Percentiles rank a stretch among this genome's conserved stretches.
phyloP scores from a whole-genome alignment of 805 yeast genomes.

The Yarrowia osloensis region DNA sequence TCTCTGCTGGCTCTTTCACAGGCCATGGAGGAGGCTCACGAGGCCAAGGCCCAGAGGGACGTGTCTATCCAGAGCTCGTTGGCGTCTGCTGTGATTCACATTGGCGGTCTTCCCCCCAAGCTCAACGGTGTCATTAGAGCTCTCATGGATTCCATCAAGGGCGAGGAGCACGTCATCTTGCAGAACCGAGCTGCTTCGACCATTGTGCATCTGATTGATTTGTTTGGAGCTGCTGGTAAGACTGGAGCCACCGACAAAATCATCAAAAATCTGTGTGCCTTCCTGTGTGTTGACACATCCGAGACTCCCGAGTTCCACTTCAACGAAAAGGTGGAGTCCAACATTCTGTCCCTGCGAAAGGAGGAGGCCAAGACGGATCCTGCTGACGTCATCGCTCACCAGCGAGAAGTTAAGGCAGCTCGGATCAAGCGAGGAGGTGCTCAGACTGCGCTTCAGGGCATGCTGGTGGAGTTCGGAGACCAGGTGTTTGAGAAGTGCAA shows the following conservation, averaged over 20 bases:
- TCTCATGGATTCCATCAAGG: conserved; percentile 87
- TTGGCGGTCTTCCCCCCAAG: conserved; percentile 71
- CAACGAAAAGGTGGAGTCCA: conserved; percentile 54
- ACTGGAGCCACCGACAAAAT: conserved; percentile 83
- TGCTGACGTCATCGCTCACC: conserved; percentile 60
- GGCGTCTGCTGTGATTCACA: conserved; percentile 70
- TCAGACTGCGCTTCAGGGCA: conserved; percentile 60
- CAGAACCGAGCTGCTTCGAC: conserved; percentile 74
- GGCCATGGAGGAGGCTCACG: conserved; percentile 69
- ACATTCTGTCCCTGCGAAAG: conserved; percentile 71
- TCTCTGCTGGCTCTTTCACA: conserved; percentile 66
- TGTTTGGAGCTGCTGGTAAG: conserved; percentile 59
- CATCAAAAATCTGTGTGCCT: conserved; percentile 85
- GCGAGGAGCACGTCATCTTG: conserved; percentile 63
- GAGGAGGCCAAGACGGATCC: conserved; percentile 71
- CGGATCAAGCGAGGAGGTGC: conserved; percentile 85
- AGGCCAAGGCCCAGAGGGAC: conserved; percentile 48
- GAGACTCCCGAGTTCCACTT: conserved; percentile 91
- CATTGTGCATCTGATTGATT: conserved; percentile 62
- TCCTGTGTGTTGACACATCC: conserved; percentile 90
- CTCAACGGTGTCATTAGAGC: conserved; percentile 86
- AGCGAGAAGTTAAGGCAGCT: conserved; percentile 69
- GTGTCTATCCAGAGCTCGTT: conserved; percentile 68
- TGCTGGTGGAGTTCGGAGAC: conserved; percentile 56
- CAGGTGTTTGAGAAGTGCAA: conserved; percentile 63